Percentiles rank a stretch among this genome's conserved stretches.
phyloP scores from a whole-genome alignment of 2,329 filamentous ascomycete genomes.

The Clarireedia monteithiana region DNA sequence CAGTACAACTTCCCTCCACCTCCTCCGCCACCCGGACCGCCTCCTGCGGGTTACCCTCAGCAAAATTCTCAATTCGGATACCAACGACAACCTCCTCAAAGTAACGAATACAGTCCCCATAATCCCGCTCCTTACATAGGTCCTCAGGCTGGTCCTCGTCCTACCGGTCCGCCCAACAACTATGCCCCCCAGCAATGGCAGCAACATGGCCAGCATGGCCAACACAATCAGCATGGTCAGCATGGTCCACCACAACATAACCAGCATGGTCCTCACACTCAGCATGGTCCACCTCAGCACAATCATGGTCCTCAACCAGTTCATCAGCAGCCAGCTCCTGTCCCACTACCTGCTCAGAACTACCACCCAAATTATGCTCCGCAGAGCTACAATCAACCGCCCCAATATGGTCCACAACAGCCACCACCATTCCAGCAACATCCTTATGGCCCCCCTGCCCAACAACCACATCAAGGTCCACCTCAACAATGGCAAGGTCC shows the following conservation, averaged over 20 bases:
- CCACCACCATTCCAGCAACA: constrained; percentile 23
- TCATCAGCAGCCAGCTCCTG: constrained; percentile 23
- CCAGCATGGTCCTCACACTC: constrained; percentile 13
- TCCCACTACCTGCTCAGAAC: constrained; percentile 43
- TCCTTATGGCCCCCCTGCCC: constrained; percentile 30
- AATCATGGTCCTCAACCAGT: constrained; percentile 26
- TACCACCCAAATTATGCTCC: constrained; percentile 54
- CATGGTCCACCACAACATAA: constrained; percentile 13
- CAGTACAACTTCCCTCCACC: constrained; percentile 31
- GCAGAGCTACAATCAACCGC: constrained; percentile 40
- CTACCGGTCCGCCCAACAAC: constrained; percentile 16
- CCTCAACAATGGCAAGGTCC: constrained; percentile 35
- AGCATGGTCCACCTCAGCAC: constrained; percentile 14
- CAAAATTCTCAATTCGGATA: constrained; percentile 26
- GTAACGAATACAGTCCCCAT: constrained; percentile 24
- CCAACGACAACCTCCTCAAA: constrained; percentile 20
- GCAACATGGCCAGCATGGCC: constrained; percentile 13
- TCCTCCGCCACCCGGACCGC: constrained; percentile 25
- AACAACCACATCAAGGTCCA: constrained; percentile 29
- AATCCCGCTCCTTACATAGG: constrained; percentile 28
- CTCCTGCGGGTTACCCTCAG: constrained; percentile 21
- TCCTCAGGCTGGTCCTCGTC: constrained; percentile 24
- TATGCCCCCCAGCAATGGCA: constrained; percentile 25
- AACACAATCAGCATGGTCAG: constrained; percentile 10
- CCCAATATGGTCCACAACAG: constrained; percentile 29